Percentiles rank a stretch among this genome's conserved stretches.
These are phyloP conservation scores for Leishmania braziliensis DNA, from an alignment of 208 protist genomes.

Conservation along the genomic window DNA sequence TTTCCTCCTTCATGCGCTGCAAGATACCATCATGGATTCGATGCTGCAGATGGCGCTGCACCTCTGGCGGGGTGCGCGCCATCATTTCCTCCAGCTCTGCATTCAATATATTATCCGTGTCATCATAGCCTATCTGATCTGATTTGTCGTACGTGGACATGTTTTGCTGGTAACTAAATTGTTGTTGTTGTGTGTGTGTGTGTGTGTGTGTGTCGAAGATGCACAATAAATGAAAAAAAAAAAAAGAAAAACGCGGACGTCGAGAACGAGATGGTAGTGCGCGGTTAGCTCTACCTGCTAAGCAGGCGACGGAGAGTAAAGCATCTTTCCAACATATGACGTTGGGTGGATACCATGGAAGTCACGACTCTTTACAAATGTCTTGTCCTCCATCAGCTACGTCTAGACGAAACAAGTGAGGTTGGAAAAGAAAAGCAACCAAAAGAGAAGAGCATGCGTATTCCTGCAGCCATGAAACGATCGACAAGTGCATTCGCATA, in stretches of 20 bases:
- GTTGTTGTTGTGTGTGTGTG: neutral
- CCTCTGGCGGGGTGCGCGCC: slow-evolving; percentile 59
- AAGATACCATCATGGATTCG: slow-evolving; percentile 88
- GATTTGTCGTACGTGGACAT: slow-evolving; percentile 90
- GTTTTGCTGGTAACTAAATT: neutral
- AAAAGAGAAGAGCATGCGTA: neutral
- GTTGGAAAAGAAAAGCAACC: neutral
- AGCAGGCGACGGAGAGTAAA: neutral
- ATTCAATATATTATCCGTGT: slow-evolving; percentile 71
- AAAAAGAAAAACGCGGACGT: neutral
- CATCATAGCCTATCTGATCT: slow-evolving; percentile 82
- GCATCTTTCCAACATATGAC: neutral
- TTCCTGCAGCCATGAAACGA: neutral
- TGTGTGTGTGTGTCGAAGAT: neutral
- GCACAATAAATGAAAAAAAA: neutral
- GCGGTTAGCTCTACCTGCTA: neutral
- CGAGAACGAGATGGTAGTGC: neutral
- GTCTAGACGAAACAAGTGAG: neutral
- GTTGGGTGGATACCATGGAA: too few species aligned
- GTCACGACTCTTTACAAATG: neutral
- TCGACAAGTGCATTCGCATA: neutral
- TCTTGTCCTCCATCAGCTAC: neutral
- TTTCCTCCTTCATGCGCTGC: slow-evolving; percentile 88
- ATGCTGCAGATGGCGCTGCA: slow-evolving; percentile 74
- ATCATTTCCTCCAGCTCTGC: slow-evolving; percentile 80